phyloP scores from a whole-genome alignment of 306 rosid genomes.

The Argentina anserina region DNA sequence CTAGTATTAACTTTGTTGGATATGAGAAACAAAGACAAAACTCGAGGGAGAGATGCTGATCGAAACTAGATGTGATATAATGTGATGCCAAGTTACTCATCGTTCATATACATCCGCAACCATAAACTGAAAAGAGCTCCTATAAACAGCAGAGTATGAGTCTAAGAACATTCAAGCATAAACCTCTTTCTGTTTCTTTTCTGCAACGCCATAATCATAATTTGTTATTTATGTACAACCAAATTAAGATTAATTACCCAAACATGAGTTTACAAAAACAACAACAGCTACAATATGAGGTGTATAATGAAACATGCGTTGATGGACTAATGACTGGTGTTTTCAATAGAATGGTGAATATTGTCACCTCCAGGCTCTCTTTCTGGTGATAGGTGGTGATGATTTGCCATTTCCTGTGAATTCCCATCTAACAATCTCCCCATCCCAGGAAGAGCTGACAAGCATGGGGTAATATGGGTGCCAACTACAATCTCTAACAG shows the following conservation, averaged over 20 bases:
- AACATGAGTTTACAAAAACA: background rate
- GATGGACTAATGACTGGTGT: constrained; percentile 4
- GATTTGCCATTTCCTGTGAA: constrained; percentile 48
- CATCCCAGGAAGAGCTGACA: constrained; percentile 96
- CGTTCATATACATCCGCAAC: background rate
- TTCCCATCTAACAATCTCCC: constrained; percentile 83
- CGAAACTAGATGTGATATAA: background rate
- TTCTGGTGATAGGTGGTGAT: constrained; percentile 27
- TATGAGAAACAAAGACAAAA: too few relatives aligned
- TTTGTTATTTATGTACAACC: constrained; percentile 38
- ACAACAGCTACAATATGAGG: constrained; percentile 11
- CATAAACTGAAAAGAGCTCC: background rate
- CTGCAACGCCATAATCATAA: background rate
- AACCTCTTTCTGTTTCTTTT: background rate
- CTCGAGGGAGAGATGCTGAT: background rate
- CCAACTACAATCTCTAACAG: constrained; percentile 97
- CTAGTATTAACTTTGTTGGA: too few relatives aligned
- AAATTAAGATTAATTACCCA: background rate
- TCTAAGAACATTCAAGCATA: background rate
- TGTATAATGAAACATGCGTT: background rate
- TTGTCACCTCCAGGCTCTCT: constrained; percentile 38
- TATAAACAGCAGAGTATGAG: background rate
- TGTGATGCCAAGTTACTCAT: background rate
- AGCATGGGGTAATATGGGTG: constrained; percentile 78
- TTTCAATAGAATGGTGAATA: constrained; percentile 17